Base-by-base conservation (phyloP, 345 rosid species). In the Geranium brycei region DNA sequence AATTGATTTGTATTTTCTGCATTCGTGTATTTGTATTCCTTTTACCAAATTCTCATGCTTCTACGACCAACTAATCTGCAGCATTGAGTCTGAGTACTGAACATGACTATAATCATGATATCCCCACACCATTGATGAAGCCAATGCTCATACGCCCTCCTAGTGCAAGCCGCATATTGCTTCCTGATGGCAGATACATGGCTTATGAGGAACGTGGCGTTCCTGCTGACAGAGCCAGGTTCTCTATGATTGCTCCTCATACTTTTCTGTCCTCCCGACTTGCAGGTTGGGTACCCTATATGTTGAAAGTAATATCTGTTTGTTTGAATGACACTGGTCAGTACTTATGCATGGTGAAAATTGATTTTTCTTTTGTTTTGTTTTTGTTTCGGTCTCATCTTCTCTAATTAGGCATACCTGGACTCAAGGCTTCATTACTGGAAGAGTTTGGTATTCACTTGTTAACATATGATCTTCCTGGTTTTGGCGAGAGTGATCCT, bases 401-500 rank as follows among this genome's bases (percentile, higher is more conserved):
- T 31, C 10, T n/a, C 17, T 1, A 18, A 59, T 58, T 72, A 86
- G 91, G 89, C 60, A 71, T 86, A 58, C 89, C 91, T 17, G 91
- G 91, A 63, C 62, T 86, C 64, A 84, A 82, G 77, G 75, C 71
- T 69, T 82, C 87, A 8, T 68, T 83, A 3, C 65, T 86, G 75
- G 82, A 82, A 68, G 89, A 86, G 75, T 86, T 86, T 80, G 91
- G 89, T 17, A 55, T 86, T 68, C 75, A 73, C 59, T 73, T 86
- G 67, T 59, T 86, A 68, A 79, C 89, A 11, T 86, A 80, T 76
- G 91, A 86, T 76, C 91, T 83, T 68, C 91, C 89, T 17, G 91
- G 91, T 71, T 86, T 84, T 77, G 91, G 91, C 19, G 91, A 86
- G 82, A 86, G 91, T 71, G 89, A 83, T 74, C 83, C 89, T 71